Evolutionary conservation across 2,329 filamentous ascomycete species (phyloP), one percentile per base, ranked within the genome.

Genomic region (Fusarium sterilihyphosum): DNA sequence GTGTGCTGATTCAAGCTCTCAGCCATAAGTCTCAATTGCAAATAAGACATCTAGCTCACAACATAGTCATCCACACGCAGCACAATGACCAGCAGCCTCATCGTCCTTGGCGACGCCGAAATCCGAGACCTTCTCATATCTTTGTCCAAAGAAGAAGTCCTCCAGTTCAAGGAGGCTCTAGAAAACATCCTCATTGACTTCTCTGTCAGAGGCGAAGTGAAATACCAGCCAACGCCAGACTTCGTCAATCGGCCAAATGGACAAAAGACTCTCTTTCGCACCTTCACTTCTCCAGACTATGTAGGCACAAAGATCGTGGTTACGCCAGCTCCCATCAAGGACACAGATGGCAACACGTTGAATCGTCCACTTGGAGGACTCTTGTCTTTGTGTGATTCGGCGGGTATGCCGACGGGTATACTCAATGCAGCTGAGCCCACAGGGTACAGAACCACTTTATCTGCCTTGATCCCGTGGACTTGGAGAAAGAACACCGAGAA

Each of bases 391-490:
- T 73, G 70, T 11, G 72, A 77, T 31, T 58, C 69, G 0, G 31
- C 46, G 0, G 73, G 73, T 2, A 31, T 44, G 11, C 71, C 74
- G 13, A 75, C 62, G 1, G 91, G 88, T 6, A 80, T 93, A 26
- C 83, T 93, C 67, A 92, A 92, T 76, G 91, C 91, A 1, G 88
- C 89, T 73, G 91, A 92, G 74, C 82, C 93, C 29, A 93, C 91
- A 0, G 91, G 90, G 2, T 93, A 93, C 80, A 86, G 92, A 38
- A 93, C 92, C 0, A 90, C 91, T 0, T 83, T 93, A 8, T 88
- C 88, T 2, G 87, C 88, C n/a, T 87, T 91, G 57, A 85, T 92
- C 76, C 87, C 92, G 29, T 89, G 89, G 80, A 85, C 88, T 22
- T 82, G 74, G 69, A 71, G 80, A 65, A 37, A 64, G 31, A 41